phyloP scores from a whole-genome alignment of 129 eudicot species.

The Flaveria brownii region DNA sequence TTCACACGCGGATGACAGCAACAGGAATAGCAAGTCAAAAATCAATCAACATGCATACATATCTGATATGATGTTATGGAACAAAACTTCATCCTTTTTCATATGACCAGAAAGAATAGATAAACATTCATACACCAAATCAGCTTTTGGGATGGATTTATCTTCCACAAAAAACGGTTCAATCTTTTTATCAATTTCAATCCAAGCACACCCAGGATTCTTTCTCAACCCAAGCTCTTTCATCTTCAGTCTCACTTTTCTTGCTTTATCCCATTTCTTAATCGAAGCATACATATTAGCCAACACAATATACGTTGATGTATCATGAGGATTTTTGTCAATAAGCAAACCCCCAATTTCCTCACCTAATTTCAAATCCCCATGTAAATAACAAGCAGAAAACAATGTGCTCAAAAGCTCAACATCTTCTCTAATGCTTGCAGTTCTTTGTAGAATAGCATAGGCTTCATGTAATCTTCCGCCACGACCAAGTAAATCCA shows the following conservation, averaged over 20 bases:
- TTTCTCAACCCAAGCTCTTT: slow-evolving; percentile 38
- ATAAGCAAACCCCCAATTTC: slow-evolving; percentile 35
- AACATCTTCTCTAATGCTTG: slow-evolving; percentile 29
- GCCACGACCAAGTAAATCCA: slow-evolving; percentile 34
- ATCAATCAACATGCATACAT: slow-evolving; percentile 1
- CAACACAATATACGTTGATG: slow-evolving; percentile 34
- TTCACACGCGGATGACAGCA: too few relatives aligned
- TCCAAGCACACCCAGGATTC: slow-evolving; percentile 43
- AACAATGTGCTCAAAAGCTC: slow-evolving; percentile 40
- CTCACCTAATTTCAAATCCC: slow-evolving; percentile 27
- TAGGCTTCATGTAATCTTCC: slow-evolving; percentile 40
- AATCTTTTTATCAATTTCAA: slow-evolving; percentile 38
- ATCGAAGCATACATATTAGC: slow-evolving; percentile 42
- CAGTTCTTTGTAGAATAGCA: slow-evolving; percentile 16
- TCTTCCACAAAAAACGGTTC: slow-evolving; percentile 39
- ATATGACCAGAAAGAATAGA: slow-evolving; percentile 32
- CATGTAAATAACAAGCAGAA: slow-evolving; percentile 39
- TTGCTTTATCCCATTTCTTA: slow-evolving; percentile 39
- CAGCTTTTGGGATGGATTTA: slow-evolving; percentile 30
- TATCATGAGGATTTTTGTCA: slow-evolving; percentile 35
- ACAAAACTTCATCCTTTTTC: slow-evolving; percentile 33
- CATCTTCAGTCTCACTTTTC: slow-evolving; percentile 42
- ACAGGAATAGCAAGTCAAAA: neutral
- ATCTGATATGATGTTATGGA: neutral
- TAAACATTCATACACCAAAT: slow-evolving; percentile 36